Base-by-base conservation (phyloP, 805 yeast genomes). In the Ogataea siamensis region DNA sequence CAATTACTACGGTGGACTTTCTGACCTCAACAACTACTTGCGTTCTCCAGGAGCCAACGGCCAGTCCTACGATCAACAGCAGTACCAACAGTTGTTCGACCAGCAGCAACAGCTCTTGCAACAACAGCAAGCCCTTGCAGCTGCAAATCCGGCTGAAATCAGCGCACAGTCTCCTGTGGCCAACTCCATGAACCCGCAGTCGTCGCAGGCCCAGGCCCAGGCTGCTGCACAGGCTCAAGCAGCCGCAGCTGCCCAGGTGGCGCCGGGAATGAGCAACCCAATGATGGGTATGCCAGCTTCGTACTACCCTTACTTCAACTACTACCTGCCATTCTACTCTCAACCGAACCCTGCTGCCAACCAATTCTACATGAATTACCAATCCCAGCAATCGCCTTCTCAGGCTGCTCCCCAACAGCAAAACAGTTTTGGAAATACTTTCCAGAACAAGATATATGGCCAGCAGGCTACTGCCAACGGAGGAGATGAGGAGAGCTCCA, bases 241-340 rank as follows among this genome's bases (percentile, higher is more conserved):
- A 16, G 40, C 25, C 14, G 46, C 50, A 8, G 34, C 47, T 15
- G 42, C 40, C 12, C 40, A 43, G 30, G 51, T 42, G 8, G 42
- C 52, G 11, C 51, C 56, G 32, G 55, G 51, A 28, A 41, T 52
- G 45, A 50, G 39, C 36, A 50, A 49, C 32, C 60, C 60, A 44
- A 55, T 56, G 58, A 51, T 56, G 53, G 56, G 59, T 32, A 46
- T 53, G 26, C 62, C 62, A 39, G 55, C 52, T 23, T 51, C 55
- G 13, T 54, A 49, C 45, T 58, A 53, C 48, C 62, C 59, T 37
- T 59, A 51, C 50, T 56, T 51, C 54, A 55, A 55, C 52, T 58
- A 57, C 47, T 58, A 57, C 37, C 45, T 51, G 32, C 60, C 59
- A 28, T 54, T 49, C 46, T 53, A 57, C 47, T 46, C 47, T 12